These are phyloP conservation scores for Arthrobotrys pseudoclavata DNA, from an alignment of 2,329 filamentous ascomycete genomes.

Conservation along the genomic window DNA sequence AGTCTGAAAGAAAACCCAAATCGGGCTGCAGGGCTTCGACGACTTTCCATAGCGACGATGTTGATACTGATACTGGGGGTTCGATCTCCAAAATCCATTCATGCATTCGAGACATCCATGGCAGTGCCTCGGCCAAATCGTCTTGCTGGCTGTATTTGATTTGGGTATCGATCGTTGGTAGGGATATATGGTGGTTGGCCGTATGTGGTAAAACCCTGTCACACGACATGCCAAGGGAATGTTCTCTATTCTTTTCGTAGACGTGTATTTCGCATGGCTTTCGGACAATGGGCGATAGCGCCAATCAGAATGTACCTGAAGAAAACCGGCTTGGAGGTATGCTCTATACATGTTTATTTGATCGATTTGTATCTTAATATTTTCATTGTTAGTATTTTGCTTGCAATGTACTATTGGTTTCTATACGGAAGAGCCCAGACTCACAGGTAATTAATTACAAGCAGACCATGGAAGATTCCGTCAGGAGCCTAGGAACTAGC, in stretches of 20 bases:
- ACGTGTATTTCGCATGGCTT: background rate
- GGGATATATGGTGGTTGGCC: background rate
- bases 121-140: background rate
- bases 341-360: background rate
- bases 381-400: background rate
- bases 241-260: background rate
- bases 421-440: background rate
- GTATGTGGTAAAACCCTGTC: background rate
- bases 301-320: background rate
- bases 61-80: background rate
- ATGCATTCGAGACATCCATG: background rate
- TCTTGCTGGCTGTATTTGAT: background rate
- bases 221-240: conserved; percentile 20
- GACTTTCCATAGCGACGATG: background rate
- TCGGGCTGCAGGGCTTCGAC: background rate
- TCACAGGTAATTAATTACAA: too few species aligned
- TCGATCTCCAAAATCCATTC: background rate
- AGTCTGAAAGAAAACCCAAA: background rate
- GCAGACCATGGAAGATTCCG: background rate
- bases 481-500: background rate
- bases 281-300: background rate
- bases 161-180: background rate
- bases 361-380: background rate
- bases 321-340: background rate
- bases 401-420: background rate